Evolutionary conservation across 805 yeast genomes (phyloP).

Genomic region (Candida railenensis): DNA sequence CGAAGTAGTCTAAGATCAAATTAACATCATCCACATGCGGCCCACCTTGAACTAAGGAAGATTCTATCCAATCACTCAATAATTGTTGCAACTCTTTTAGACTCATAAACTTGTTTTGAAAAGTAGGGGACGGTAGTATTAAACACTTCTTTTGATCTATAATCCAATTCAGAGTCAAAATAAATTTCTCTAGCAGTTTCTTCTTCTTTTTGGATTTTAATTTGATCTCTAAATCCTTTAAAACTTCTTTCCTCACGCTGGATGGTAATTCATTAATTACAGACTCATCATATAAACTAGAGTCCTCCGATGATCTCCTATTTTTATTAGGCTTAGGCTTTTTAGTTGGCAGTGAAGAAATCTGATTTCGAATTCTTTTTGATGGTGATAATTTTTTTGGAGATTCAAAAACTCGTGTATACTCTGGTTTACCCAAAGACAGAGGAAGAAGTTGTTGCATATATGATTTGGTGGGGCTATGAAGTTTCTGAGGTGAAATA

Average conservation of each 20-base stretch:
- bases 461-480: conserved; percentile 23
- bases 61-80: conserved; percentile 25
- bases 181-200: background rate
- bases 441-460: conserved; percentile 40
- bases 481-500: conserved; percentile 1
- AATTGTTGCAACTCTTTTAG: conserved; percentile 14
- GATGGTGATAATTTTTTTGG: conserved; percentile 17
- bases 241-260: conserved; percentile 32
- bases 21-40: conserved; percentile 34
- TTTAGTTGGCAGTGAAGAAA: conserved; percentile 15
- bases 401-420: conserved; percentile 31
- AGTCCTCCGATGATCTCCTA: conserved; percentile 14
- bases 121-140: conserved; percentile 11
- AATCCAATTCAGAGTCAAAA: conserved; percentile 22
- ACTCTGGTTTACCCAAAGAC: conserved; percentile 25
- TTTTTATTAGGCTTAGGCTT: conserved; percentile 8
- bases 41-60: conserved; percentile 28
- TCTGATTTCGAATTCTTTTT: conserved; percentile 6
- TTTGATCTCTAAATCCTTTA: conserved; percentile 32
- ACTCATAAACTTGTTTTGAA: conserved; percentile 12
- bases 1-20: conserved; percentile 19
- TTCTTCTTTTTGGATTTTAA: conserved; percentile 19
- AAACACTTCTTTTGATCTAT: conserved; percentile 12
- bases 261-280: conserved; percentile 40
- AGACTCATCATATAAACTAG: conserved; percentile 33